A percentile compares a stretch with the other conserved stretches of the same genome.
Conservation (phyloP, 2,329 filamentous ascomycete species). For the Pseudomassariella vexata region DNA sequence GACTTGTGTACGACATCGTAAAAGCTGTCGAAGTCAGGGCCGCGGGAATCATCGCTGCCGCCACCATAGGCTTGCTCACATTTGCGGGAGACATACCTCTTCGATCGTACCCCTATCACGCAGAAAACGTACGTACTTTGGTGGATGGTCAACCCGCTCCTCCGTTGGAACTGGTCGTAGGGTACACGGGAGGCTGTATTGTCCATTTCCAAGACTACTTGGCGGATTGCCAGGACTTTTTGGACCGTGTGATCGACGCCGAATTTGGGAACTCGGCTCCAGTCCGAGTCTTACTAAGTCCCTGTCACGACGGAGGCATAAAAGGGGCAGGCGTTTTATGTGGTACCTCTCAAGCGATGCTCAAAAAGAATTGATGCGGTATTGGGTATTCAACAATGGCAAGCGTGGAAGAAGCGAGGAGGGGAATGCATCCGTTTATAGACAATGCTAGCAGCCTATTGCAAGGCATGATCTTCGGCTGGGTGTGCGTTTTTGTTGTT, state of each 20-base stretch:
- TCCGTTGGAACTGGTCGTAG: conserved; percentile 60
- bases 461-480: no score
- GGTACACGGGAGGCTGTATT: conserved; percentile 76
- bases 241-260: conserved; percentile 47
- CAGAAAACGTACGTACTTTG: conserved; percentile 5
- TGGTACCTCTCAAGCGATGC: conserved; percentile 35
- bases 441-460: no score
- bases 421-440: no score
- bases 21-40: conserved; percentile 67
- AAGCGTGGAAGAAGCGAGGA: no score
- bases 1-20: conserved; percentile 59
- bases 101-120: conserved; percentile 11
- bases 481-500: no score
- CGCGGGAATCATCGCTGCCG: conserved; percentile 68
- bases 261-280: conserved; percentile 31
- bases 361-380: no score
- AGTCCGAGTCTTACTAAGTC: conserved; percentile 41
- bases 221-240: conserved; percentile 61
- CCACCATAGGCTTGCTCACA: conserved; percentile 63
- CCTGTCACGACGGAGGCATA: conserved; percentile 58
- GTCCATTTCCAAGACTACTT: conserved; percentile 73
- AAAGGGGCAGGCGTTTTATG: conserved; percentile 57
- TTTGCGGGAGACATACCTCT: conserved; percentile 60
- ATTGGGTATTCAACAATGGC: no score
- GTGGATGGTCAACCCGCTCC: conserved; percentile 5